Evolutionary conservation across 371 early-diverging fungal genomes (phyloP).

Genomic region (Syncephalis fuscata): DNA sequence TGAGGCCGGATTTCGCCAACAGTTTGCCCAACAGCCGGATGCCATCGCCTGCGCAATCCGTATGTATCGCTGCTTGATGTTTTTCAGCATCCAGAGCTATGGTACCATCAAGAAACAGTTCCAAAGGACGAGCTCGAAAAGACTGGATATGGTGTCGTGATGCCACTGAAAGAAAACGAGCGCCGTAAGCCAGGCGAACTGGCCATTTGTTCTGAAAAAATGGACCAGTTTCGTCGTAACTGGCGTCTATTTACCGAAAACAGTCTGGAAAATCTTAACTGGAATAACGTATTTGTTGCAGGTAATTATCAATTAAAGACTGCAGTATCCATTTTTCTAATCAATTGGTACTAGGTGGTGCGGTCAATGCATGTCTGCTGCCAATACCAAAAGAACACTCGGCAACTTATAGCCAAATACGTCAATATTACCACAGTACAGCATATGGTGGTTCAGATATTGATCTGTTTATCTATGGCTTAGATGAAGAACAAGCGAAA

Average conservation of each 20-base stretch:
- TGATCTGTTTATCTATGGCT: conserved; percentile 18
- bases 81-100: neutral
- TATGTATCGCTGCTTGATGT: conserved; percentile 2
- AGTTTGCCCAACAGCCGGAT: neutral
- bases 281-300: conserved; percentile 15
- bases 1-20: neutral
- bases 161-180: neutral
- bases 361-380: conserved; percentile 10
- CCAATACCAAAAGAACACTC: conserved; percentile 5
- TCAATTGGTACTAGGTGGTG: conserved; percentile 5
- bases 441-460: conserved; percentile 10
- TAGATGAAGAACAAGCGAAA: conserved; percentile 12
- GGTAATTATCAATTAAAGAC: neutral
- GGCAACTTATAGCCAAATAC: neutral
- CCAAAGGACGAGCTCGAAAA: neutral
- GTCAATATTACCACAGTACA: conserved; percentile 7
- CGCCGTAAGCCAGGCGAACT: neutral
- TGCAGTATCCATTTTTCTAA: neutral
- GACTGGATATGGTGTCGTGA: neutral
- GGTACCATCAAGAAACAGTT: neutral
- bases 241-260: conserved; percentile 8
- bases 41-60: neutral
- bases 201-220: conserved; percentile 2
- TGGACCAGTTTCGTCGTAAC: conserved; percentile 4
- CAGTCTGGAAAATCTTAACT: conserved; percentile 6